Evolutionary conservation across 169 alveolate genomes (phyloP).

Genomic region (Eimeria falciformis): DNA sequence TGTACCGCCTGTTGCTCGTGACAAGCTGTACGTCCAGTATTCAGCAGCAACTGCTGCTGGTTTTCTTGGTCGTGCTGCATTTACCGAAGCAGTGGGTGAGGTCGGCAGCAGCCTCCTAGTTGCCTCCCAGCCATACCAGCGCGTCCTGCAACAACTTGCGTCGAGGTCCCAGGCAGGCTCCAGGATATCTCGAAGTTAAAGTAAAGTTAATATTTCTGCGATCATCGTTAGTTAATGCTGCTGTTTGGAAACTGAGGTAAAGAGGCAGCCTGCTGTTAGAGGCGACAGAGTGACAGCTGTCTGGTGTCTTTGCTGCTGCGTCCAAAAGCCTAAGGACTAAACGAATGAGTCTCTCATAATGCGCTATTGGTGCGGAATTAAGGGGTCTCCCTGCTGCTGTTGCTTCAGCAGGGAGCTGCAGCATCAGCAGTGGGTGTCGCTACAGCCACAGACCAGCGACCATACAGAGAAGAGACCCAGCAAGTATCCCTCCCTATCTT

Average conservation of each 20-base stretch:
- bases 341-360: neutral
- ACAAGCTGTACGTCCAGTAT: neutral
- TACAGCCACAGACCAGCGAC: conserved; percentile 44
- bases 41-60: conserved; percentile 35
- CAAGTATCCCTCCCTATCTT: neutral
- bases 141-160: neutral
- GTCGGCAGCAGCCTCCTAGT: conserved; percentile 52
- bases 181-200: conserved; percentile 12
- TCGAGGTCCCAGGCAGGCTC: neutral
- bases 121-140: conserved; percentile 43
- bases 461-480: neutral
- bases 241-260: conserved; percentile 17
- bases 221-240: neutral
- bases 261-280: conserved; percentile 52
- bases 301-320: conserved; percentile 34
- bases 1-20: conserved; percentile 7
- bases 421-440: conserved; percentile 53
- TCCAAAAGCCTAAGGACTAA: conserved; percentile 2
- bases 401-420: conserved; percentile 8
- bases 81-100: neutral
- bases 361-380: neutral
- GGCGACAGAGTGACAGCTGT: too few species aligned
- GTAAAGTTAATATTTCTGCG: neutral
- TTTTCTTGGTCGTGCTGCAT: conserved; percentile 26
- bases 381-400: neutral